Conservation (phyloP, 495 filamentous ascomycete genomes). For the Glonium stellatum region DNA sequence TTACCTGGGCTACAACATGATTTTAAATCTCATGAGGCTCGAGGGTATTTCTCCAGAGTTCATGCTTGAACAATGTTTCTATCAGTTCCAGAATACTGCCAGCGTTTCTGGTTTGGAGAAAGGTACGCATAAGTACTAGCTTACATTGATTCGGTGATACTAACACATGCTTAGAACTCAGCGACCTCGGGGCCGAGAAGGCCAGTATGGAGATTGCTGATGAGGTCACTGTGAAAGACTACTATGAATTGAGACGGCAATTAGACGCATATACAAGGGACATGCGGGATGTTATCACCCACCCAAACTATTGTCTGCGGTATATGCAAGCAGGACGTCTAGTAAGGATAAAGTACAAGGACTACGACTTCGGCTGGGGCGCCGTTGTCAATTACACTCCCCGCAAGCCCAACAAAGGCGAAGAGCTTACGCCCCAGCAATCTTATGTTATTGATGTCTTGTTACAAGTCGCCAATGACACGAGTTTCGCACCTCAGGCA, state of each 20-base stretch:
- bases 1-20: slow-evolving; percentile 99
- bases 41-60: slow-evolving; percentile 94
- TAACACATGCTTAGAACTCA: slow-evolving; percentile 51
- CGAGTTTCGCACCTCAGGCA: slow-evolving; percentile 50
- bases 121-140: slow-evolving; percentile 35
- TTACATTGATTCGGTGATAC: slow-evolving; percentile 1
- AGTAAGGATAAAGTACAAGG: slow-evolving; percentile 71
- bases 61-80: slow-evolving; percentile 95
- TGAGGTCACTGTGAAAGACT: slow-evolving; percentile 82
- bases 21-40: slow-evolving; percentile 89
- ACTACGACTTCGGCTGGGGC: slow-evolving; percentile 88
- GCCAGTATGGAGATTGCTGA: slow-evolving; percentile 70
- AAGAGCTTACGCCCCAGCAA: slow-evolving; percentile 63
- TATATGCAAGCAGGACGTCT: slow-evolving; percentile 78
- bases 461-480: slow-evolving; percentile 56
- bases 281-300: slow-evolving; percentile 79
- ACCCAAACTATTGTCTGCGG: slow-evolving; percentile 73
- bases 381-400: slow-evolving; percentile 64
- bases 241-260: slow-evolving; percentile 78
- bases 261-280: slow-evolving; percentile 75
- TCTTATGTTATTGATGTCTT: slow-evolving; percentile 75
- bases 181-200: slow-evolving; percentile 62
- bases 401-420: slow-evolving; percentile 52
- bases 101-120: slow-evolving; percentile 75
- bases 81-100: slow-evolving; percentile 92